phyloP scores from a whole-genome alignment of 805 yeast species.

The Hanseniaspora meyeri region DNA sequence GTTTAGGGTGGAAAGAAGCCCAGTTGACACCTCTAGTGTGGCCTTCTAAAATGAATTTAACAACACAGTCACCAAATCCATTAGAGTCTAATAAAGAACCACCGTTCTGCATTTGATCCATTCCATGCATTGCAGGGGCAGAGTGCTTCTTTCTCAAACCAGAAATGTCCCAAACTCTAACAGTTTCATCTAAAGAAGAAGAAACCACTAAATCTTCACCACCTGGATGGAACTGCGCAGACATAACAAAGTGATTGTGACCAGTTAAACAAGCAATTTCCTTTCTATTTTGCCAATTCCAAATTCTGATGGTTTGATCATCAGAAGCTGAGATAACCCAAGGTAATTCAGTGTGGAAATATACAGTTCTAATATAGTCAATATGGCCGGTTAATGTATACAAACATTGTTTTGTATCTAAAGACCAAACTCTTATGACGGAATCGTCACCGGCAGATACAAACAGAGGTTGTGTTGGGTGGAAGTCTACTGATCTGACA shows the following conservation, averaged over 20 bases:
- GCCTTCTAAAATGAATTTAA: slow-evolving; percentile 91
- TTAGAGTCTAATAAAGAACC: slow-evolving; percentile 69
- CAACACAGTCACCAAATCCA: slow-evolving; percentile 89
- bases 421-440: slow-evolving; percentile 89
- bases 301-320: slow-evolving; percentile 95
- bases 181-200: slow-evolving; percentile 95
- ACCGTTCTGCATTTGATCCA: slow-evolving; percentile 37
- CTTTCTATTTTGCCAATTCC: slow-evolving; percentile 99
- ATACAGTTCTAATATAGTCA: slow-evolving; percentile 89
- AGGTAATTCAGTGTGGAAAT: slow-evolving; percentile 90
- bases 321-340: slow-evolving; percentile 95
- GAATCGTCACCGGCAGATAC: slow-evolving; percentile 97
- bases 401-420: slow-evolving; percentile 78
- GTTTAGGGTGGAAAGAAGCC: slow-evolving; percentile 95
- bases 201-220: slow-evolving; percentile 87
- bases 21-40: slow-evolving; percentile 98
- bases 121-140: slow-evolving; percentile 48
- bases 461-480: slow-evolving; percentile 94
- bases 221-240: slow-evolving; percentile 88
- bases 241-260: slow-evolving; percentile 96
- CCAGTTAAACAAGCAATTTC: slow-evolving; percentile 96
- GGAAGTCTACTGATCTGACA: slow-evolving; percentile 88
- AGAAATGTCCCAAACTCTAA: slow-evolving; percentile 95
- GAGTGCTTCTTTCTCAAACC: slow-evolving; percentile 91
- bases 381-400: slow-evolving; percentile 87